Conservation (phyloP, 441 rosid species). For the Cnidoscolus chayamansa region DNA sequence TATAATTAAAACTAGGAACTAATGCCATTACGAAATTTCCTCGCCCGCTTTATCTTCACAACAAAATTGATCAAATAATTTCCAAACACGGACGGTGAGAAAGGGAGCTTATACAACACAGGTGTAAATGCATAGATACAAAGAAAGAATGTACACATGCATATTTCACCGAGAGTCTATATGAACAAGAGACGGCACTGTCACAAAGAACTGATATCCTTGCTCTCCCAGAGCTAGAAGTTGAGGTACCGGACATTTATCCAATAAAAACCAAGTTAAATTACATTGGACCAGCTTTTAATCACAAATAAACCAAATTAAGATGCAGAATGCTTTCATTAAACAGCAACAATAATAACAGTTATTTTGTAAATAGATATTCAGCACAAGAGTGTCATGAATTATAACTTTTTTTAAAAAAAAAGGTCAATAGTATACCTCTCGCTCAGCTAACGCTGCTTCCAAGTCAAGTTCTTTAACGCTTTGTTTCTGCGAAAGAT, state of each 20-base stretch:
- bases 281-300: neutral
- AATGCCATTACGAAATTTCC: no score
- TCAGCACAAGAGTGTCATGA: neutral
- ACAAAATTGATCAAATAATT: neutral
- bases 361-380: neutral
- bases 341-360: no score
- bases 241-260: slow-evolving; percentile 2
- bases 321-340: no score
- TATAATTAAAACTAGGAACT: no score
- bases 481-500: slow-evolving; percentile 64
- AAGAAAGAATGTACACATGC: neutral
- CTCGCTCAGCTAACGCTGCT: slow-evolving; percentile 79
- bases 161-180: neutral
- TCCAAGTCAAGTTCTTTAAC: slow-evolving; percentile 90
- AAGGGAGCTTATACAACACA: neutral
- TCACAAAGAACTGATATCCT: neutral
- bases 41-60: no score
- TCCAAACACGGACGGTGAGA: neutral
- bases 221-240: neutral
- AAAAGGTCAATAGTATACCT: slow-evolving; percentile 39
- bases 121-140: neutral
- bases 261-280: neutral
- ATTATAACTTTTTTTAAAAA: neutral
- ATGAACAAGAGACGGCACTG: neutral
- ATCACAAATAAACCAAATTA: neutral